Percentiles rank a stretch among this genome's conserved stretches.
Evolutionary conservation across 805 yeast genomes (phyloP).

Genomic region (Ogataea nonfermentans): DNA sequence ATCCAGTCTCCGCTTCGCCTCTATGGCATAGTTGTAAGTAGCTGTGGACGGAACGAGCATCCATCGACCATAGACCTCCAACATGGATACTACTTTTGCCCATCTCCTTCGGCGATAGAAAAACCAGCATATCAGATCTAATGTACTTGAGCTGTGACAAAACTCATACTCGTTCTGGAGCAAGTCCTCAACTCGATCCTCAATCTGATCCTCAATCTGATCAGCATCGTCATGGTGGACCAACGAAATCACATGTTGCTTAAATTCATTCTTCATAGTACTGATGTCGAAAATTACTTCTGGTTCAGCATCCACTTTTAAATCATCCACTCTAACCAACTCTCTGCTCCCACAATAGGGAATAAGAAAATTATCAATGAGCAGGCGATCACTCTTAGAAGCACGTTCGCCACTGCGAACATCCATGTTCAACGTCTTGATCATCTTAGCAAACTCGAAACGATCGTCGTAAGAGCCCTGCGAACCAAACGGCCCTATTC

Average conservation of each 20-base stretch:
- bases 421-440: too few relatives aligned
- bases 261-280: background rate
- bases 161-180: conserved; percentile 4
- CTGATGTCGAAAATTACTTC: too few relatives aligned
- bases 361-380: too few relatives aligned
- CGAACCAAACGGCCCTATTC: background rate
- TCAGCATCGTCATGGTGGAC: background rate
- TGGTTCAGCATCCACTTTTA: too few relatives aligned
- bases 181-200: background rate
- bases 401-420: too few relatives aligned
- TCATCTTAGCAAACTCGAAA: too few relatives aligned
- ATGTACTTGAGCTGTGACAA: conserved; percentile 1
- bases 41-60: background rate
- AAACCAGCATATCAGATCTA: conserved; percentile 4
- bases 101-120: background rate
- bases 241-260: background rate
- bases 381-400: too few relatives aligned
- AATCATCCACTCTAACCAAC: too few relatives aligned
- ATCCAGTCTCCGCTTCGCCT: conserved; percentile 4
- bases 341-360: too few relatives aligned
- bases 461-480: background rate
- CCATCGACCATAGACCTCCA: conserved; percentile 1
- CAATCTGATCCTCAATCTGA: background rate
- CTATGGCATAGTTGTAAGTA: conserved; percentile 3
- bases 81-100: background rate